Percentiles rank a stretch among this genome's conserved stretches.
These are phyloP conservation scores for Porogramme epimiltina DNA, from an alignment of 1,284 basidiomycete genomes.

Conservation along the genomic window DNA sequence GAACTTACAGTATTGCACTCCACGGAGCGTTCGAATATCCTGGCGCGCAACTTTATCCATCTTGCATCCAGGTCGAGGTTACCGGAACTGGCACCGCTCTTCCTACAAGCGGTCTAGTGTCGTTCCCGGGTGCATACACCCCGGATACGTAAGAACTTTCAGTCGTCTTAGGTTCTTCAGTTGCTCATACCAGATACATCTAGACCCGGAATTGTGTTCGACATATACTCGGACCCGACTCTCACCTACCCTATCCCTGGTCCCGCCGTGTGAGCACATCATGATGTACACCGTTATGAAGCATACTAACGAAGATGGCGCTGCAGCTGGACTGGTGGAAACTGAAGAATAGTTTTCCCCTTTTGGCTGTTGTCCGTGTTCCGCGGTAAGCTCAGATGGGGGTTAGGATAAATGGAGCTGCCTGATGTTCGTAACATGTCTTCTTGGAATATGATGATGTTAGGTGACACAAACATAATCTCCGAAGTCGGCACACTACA, in stretches of 20 bases:
- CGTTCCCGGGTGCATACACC: constrained; percentile 56
- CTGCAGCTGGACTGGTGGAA: constrained; percentile 17
- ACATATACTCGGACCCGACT: constrained; percentile 17
- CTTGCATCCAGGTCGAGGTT: constrained; percentile 52
- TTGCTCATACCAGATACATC: neutral
- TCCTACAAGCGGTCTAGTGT: constrained; percentile 47
- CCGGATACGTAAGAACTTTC: constrained; percentile 40
- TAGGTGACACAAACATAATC: too few species aligned
- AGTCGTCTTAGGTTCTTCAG: neutral
- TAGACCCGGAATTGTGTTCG: constrained; percentile 30
- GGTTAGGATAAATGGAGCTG: too few species aligned
- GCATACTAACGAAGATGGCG: neutral
- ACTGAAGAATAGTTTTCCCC: constrained; percentile 3
- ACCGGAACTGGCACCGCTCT: constrained; percentile 50
- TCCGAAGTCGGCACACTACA: too few species aligned
- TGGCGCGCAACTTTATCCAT: constrained; percentile 41
- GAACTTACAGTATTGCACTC: constrained; percentile 38
- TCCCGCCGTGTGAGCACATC: constrained; percentile 36
- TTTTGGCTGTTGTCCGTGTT: too few species aligned
- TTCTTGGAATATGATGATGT: too few species aligned
- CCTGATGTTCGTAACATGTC: too few species aligned
- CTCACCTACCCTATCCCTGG: constrained; percentile 44
- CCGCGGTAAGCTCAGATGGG: too few species aligned
- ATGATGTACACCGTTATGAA: too few species aligned
- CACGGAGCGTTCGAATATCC: constrained; percentile 36